Evolutionary conservation across 257 asterid genomes (phyloP).

Genomic region (Plantago elongata): DNA sequence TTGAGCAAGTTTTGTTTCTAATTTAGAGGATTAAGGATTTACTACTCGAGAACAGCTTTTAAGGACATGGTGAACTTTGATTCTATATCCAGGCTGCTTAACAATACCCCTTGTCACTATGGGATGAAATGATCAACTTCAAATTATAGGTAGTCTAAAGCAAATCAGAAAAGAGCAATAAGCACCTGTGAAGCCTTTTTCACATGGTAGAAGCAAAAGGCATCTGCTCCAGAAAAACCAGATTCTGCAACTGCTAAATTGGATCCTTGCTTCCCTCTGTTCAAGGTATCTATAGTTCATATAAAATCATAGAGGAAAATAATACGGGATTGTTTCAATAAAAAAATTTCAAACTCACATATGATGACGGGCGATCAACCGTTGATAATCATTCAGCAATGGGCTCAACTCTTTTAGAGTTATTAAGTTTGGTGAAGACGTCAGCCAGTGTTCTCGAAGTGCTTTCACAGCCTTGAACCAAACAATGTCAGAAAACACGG

Average conservation of each 20-base stretch:
- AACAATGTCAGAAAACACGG: conserved; percentile 20
- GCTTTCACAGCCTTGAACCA: conserved; percentile 61
- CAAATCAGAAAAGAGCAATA: conserved; percentile 6
- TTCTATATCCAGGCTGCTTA: too few relatives aligned
- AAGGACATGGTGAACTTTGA: too few relatives aligned
- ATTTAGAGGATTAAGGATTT: too few relatives aligned
- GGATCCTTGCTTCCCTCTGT: conserved; percentile 60
- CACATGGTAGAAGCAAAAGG: conserved; percentile 60
- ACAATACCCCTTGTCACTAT: neutral
- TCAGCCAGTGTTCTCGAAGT: conserved; percentile 75
- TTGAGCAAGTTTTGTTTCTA: too few relatives aligned
- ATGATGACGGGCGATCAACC: conserved; percentile 48
- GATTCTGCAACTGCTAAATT: conserved; percentile 37
- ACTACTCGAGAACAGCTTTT: too few relatives aligned
- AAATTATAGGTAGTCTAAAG: conserved; percentile 7
- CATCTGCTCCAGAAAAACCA: conserved; percentile 36
- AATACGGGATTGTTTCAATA: conserved; percentile 9
- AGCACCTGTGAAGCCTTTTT: conserved; percentile 72
- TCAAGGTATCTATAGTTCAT: neutral
- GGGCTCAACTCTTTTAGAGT: conserved; percentile 79
- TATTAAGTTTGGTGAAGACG: conserved; percentile 52
- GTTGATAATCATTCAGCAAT: conserved; percentile 79
- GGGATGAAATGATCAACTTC: neutral
- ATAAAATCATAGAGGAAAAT: conserved; percentile 1
- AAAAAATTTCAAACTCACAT: conserved; percentile 48